These are phyloP conservation scores for Mycena pura DNA, from an alignment of 768 basidiomycete species.

Conservation along the genomic window DNA sequence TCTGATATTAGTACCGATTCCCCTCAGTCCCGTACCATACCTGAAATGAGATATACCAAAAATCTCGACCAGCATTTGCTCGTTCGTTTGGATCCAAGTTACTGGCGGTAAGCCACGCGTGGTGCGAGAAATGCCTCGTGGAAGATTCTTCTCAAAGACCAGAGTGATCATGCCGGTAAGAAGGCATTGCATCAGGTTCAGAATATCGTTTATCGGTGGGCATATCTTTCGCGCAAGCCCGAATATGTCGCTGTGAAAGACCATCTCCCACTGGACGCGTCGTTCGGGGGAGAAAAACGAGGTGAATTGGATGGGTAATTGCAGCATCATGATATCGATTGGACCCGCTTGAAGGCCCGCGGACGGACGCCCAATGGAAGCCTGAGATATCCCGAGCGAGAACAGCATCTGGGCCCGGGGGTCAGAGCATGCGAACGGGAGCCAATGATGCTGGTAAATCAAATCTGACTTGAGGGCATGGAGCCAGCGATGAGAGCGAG, in stretches of 20 bases:
- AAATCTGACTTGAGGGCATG: slow-evolving; percentile 66
- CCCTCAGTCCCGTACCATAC: slow-evolving; percentile 3
- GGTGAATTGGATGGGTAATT: slow-evolving; percentile 78
- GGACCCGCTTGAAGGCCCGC: slow-evolving; percentile 81
- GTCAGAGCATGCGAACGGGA: slow-evolving; percentile 64
- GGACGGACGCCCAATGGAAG: slow-evolving; percentile 79
- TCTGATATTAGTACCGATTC: neutral
- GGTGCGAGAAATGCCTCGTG: slow-evolving; percentile 73
- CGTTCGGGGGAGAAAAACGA: slow-evolving; percentile 88
- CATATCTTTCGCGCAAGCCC: slow-evolving; percentile 72
- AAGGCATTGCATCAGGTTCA: slow-evolving; percentile 73
- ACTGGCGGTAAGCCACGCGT: slow-evolving; percentile 78
- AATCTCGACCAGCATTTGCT: slow-evolving; percentile 69
- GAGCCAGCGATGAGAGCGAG: slow-evolving; percentile 81
- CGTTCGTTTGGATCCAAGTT: slow-evolving; percentile 79
- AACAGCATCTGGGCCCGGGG: slow-evolving; percentile 79
- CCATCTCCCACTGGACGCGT: slow-evolving; percentile 89
- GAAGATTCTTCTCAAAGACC: slow-evolving; percentile 77
- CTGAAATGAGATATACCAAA: slow-evolving; percentile 76
- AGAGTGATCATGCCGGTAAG: slow-evolving; percentile 76
- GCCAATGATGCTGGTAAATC: slow-evolving; percentile 74
- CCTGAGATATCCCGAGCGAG: slow-evolving; percentile 78
- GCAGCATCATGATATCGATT: slow-evolving; percentile 68
- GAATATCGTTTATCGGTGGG: slow-evolving; percentile 72
- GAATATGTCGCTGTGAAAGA: slow-evolving; percentile 82